Evolutionary conservation across 768 basidiomycete genomes (phyloP).

Genomic region (Kwoniella heveanensis): DNA sequence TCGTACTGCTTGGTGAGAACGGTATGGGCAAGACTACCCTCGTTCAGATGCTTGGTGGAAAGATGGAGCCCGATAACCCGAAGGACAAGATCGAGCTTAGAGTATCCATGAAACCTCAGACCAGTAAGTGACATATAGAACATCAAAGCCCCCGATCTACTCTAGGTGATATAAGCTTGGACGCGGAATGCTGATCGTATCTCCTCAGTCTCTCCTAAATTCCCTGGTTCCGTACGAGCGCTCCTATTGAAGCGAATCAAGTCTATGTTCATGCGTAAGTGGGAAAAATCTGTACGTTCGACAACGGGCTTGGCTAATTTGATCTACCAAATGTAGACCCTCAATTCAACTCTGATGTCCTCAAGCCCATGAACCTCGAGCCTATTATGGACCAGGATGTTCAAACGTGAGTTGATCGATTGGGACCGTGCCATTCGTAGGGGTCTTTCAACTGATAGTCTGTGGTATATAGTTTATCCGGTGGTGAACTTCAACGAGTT

Average conservation of each 20-base stretch:
- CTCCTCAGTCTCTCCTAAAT: slow-evolving; percentile 78
- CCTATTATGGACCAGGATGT: slow-evolving; percentile 96
- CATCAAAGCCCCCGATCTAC: too few species aligned
- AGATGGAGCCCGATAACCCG: slow-evolving; percentile 76
- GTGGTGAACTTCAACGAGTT: slow-evolving; percentile 96
- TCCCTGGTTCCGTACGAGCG: slow-evolving; percentile 95
- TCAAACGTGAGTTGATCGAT: slow-evolving; percentile 64
- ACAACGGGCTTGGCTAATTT: slow-evolving; percentile 4
- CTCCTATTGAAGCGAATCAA: slow-evolving; percentile 92
- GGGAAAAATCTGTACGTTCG: not conserved
- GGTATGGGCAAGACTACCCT: slow-evolving; percentile 99
- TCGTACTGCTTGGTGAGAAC: slow-evolving; percentile 99
- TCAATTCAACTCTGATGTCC: slow-evolving; percentile 98
- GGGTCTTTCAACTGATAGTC: not conserved
- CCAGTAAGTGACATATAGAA: too few species aligned
- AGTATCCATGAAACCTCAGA: slow-evolving; percentile 98
- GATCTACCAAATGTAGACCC: slow-evolving; percentile 61
- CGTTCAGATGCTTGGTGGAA: slow-evolving; percentile 90
- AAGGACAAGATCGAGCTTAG: slow-evolving; percentile 74
- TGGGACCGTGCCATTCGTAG: not conserved
- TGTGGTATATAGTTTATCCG: slow-evolving; percentile 64
- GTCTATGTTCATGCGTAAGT: slow-evolving; percentile 79
- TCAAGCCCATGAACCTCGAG: slow-evolving; percentile 96
- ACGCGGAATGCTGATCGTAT: not conserved
- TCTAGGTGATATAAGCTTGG: too few species aligned